These are phyloP conservation scores for Wickerhamomyces silvicola DNA, from an alignment of 805 yeast genomes.

Conservation along the genomic window DNA sequence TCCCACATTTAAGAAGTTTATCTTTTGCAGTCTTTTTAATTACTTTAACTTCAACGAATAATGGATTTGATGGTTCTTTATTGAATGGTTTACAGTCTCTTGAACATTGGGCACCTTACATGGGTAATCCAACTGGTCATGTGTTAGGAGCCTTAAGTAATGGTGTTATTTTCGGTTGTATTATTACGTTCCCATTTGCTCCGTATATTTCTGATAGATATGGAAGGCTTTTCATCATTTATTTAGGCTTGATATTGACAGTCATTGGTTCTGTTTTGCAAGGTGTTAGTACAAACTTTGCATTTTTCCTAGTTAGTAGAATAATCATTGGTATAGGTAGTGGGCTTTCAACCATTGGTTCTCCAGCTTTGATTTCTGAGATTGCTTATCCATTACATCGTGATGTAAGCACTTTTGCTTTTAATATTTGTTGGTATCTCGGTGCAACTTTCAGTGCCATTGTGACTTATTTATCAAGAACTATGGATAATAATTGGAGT, in stretches of 20 bases:
- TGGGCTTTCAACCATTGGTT: slow-evolving; percentile 33
- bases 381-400: slow-evolving; percentile 42
- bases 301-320: slow-evolving; percentile 23
- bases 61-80: slow-evolving; percentile 42
- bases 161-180: slow-evolving; percentile 35
- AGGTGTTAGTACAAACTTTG: slow-evolving; percentile 24
- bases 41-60: slow-evolving; percentile 40
- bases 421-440: slow-evolving; percentile 44
- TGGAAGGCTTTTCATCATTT: slow-evolving; percentile 31
- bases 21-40: slow-evolving; percentile 32
- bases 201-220: slow-evolving; percentile 28
- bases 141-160: slow-evolving; percentile 33
- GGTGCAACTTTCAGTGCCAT: slow-evolving; percentile 42
- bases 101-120: slow-evolving; percentile 29
- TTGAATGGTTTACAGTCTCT: slow-evolving; percentile 44
- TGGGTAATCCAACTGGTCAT: slow-evolving; percentile 34
- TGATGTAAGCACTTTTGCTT: slow-evolving; percentile 33
- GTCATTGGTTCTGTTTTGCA: slow-evolving; percentile 21
- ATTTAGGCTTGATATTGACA: slow-evolving; percentile 13
- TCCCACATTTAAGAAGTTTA: slow-evolving; percentile 31
- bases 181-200: slow-evolving; percentile 25
- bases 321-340: slow-evolving; percentile 43
- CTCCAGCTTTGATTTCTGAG: slow-evolving; percentile 47
- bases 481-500: slow-evolving; percentile 25
- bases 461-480: slow-evolving; percentile 23